Evolutionary conservation across 2,329 filamentous ascomycete species (phyloP), one percentile per base, ranked within the genome.

Genomic region (Dothistroma septosporum): DNA sequence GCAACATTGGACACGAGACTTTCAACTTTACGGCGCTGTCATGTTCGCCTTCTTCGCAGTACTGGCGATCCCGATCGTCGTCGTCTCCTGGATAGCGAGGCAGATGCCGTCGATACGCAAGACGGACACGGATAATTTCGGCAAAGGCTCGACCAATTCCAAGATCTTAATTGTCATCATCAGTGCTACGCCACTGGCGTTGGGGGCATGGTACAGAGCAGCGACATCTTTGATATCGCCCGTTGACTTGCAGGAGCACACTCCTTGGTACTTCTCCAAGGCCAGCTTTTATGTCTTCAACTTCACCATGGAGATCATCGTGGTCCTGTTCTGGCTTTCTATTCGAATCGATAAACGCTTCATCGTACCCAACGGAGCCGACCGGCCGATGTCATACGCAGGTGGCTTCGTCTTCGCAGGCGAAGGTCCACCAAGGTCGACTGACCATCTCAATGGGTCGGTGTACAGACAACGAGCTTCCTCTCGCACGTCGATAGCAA

Each of bases 241-340:
- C 0, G 37, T 61, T 32, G 55, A 60, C 7, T 44, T 60, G 11
- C 22, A 41, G n/a, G 50, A 84, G 79, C 59, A 77, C 49, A 85
- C 89, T 1, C 87, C 86, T 5, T 89, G 87, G 82, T 93, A 87
- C 72, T 83, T 91, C 68, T 78, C 78, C 69, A 89, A 87, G 72
- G 83, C 86, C 1, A 85, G 83, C 68, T 96, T 91, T 78, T 96
- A 94, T 77, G 76, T 86, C 70, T 90, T 94, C 78, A 89, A 90
- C 76, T 95, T 90, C 71, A 78, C 78, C 16, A 79, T 92, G 41
- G 92, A 96, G 75, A 77, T 92, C 46, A 71, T 88, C 24, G 85
- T 91, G 41, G 81, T 93, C 4, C 82, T 81, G 57, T 76, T 87
- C 9, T 93, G 90, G 75, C 81, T 87, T 0, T 70, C 88, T 16